A percentile compares a stretch with the other conserved stretches of the same genome.
These are phyloP conservation scores for Fusarium sp. DNA, from an alignment of 2,329 filamentous ascomycete genomes.

Conservation along the genomic window DNA sequence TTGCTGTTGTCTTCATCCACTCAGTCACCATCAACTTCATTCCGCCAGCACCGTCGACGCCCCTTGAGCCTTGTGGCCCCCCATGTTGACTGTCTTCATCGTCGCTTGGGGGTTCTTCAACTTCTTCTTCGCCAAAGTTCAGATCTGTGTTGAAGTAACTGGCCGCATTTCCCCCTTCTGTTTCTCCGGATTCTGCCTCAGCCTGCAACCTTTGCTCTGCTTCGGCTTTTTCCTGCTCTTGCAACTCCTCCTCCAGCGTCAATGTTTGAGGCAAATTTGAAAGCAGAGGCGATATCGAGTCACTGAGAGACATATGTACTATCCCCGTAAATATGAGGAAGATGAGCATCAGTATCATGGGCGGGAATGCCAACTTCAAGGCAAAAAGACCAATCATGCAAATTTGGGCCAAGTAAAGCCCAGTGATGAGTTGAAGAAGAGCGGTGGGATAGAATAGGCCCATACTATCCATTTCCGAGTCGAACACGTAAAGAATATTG, in stretches of 20 bases:
- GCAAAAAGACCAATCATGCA: slow-evolving; percentile 89
- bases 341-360: slow-evolving; percentile 79
- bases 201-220: slow-evolving; percentile 47
- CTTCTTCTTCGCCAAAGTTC: slow-evolving; percentile 52
- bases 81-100: slow-evolving; percentile 43
- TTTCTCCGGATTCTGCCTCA: slow-evolving; percentile 41
- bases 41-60: slow-evolving; percentile 54
- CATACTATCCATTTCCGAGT: slow-evolving; percentile 85
- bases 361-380: slow-evolving; percentile 73
- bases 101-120: slow-evolving; percentile 44
- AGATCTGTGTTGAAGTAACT: slow-evolving; percentile 53
- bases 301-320: slow-evolving; percentile 79
- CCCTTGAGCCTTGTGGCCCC: slow-evolving; percentile 47
- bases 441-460: slow-evolving; percentile 90
- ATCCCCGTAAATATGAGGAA: slow-evolving; percentile 81
- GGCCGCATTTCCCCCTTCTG: slow-evolving; percentile 44
- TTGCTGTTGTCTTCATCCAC: slow-evolving; percentile 54
- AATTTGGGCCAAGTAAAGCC: slow-evolving; percentile 84
- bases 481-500: slow-evolving; percentile 88
- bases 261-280: slow-evolving; percentile 83
- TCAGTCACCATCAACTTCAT: slow-evolving; percentile 50
- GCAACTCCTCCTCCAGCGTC: slow-evolving; percentile 64
- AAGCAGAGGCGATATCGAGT: slow-evolving; percentile 80
- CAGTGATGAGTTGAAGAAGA: slow-evolving; percentile 85
- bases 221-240: slow-evolving; percentile 61